phyloP scores from a whole-genome alignment of 208 protist genomes.

The Leishmania amazonensis region DNA sequence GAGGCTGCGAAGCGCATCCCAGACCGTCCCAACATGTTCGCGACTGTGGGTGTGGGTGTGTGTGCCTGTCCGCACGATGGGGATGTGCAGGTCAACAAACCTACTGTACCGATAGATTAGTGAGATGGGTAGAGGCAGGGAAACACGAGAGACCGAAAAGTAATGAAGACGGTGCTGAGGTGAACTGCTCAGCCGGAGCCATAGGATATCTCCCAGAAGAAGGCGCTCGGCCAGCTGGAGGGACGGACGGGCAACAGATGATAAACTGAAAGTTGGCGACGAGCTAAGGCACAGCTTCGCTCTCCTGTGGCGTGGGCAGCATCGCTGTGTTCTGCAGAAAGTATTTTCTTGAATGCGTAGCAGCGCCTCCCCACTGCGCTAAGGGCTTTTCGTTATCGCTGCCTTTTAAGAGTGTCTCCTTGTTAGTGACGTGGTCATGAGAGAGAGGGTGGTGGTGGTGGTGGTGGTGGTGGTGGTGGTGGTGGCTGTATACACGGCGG shows the following conservation, averaged over 20 bases:
- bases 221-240: not conserved
- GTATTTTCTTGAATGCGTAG: not conserved
- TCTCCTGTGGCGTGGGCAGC: not conserved
- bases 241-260: not conserved
- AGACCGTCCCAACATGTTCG: slow-evolving; percentile 11
- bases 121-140: not conserved
- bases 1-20: not conserved
- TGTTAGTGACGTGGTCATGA: not conserved
- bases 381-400: not conserved
- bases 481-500: not conserved
- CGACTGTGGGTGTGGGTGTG: not conserved
- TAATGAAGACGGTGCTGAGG: not conserved
- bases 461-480: not conserved
- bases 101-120: not conserved
- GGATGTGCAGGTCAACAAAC: not conserved
- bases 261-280: not conserved
- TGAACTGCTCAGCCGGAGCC: not conserved
- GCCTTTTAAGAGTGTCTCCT: not conserved
- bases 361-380: not conserved
- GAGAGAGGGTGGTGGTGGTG: not conserved
- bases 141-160: too few species aligned
- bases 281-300: not conserved
- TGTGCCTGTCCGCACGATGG: not conserved
- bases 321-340: not conserved
- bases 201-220: not conserved